Evolutionary conservation across 257 asterid genomes (phyloP), one percentile per base, ranked within the genome.

Genomic region (Asclepias syriaca): DNA sequence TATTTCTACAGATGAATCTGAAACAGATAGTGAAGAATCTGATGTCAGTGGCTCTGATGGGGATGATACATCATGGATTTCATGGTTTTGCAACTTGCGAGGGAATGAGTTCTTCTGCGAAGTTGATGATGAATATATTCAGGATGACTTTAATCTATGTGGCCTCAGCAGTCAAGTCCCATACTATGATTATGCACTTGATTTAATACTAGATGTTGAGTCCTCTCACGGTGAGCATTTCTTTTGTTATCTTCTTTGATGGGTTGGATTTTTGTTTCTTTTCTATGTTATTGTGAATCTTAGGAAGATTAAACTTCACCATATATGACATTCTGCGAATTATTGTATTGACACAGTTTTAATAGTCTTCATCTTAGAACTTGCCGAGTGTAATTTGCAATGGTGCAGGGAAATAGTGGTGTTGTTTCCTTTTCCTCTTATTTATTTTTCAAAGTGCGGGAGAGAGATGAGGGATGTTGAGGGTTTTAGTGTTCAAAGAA

Each of bases 101-200:
- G 99, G 99, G 73, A 94, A 94, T 19, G 99, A 94, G 78, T 91
- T 94, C 83, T 94, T 94, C 72, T 94, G 99, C 72, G 97, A 94
- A 80, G 99, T 91, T 72, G 99, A 94, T 74, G 99, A 94, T 67
- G 99, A 94, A 75, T 94, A 94, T 77, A 94, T 94, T 78, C 97
- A 94, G 77, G 99, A 94, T 68, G 99, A 94, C 76, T 94, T 94
- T 61, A 94, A 94, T 80, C 91, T 94, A 1, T 94, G 97, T 73
- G 97, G 99, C n/a, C 84, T 94, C 85, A 91, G 96, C 89, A 85
- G 92, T 77, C 99, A 87, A 86, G 96, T 94, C 60, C 97, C 99
- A 3, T 94, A 94, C 82, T 94, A 94, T 66, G 97, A 94, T 72
- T 94, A 91, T 73, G 99, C 97, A 10, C 99, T 94, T 75, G 99